phyloP scores from a whole-genome alignment of 345 rosid genomes.

The Gossypium longicalyx region DNA sequence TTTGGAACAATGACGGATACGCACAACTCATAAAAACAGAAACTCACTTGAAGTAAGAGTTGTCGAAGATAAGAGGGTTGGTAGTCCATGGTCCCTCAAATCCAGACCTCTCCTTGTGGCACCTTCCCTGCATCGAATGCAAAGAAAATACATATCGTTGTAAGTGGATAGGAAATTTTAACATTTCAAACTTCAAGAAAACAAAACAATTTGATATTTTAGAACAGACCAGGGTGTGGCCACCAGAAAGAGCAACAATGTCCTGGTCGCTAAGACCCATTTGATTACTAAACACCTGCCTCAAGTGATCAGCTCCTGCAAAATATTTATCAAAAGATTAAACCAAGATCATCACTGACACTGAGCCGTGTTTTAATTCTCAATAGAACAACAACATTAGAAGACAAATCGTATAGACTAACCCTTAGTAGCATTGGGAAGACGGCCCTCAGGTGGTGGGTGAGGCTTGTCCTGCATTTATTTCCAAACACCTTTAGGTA shows the following conservation, averaged over 20 bases:
- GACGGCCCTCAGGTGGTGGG: too few relatives aligned
- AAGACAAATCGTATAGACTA: too few relatives aligned
- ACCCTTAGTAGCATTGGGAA: too few relatives aligned
- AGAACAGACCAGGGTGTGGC: slow-evolving; percentile 67
- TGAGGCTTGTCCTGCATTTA: too few relatives aligned
- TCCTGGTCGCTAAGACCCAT: slow-evolving; percentile 93
- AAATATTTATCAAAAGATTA: too few relatives aligned
- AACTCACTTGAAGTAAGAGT: slow-evolving; percentile 83
- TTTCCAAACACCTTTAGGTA: too few relatives aligned
- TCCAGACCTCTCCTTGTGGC: slow-evolving; percentile 96
- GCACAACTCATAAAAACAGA: neutral
- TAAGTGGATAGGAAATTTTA: neutral
- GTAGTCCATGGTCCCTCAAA: slow-evolving; percentile 90
- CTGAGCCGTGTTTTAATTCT: too few relatives aligned
- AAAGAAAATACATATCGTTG: neutral
- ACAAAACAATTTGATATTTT: neutral
- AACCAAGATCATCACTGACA: too few relatives aligned
- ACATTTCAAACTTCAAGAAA: neutral
- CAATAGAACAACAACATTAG: too few relatives aligned
- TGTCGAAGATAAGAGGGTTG: slow-evolving; percentile 83
- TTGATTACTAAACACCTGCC: slow-evolving; percentile 12
- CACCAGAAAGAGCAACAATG: slow-evolving; percentile 91
- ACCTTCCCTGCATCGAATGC: slow-evolving; percentile 53
- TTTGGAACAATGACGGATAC: neutral
- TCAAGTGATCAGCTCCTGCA: too few relatives aligned